Evolutionary conservation across 2,329 filamentous ascomycete species (phyloP), one percentile per base, ranked within the genome.

Genomic region (Xylariaceae sp.): DNA sequence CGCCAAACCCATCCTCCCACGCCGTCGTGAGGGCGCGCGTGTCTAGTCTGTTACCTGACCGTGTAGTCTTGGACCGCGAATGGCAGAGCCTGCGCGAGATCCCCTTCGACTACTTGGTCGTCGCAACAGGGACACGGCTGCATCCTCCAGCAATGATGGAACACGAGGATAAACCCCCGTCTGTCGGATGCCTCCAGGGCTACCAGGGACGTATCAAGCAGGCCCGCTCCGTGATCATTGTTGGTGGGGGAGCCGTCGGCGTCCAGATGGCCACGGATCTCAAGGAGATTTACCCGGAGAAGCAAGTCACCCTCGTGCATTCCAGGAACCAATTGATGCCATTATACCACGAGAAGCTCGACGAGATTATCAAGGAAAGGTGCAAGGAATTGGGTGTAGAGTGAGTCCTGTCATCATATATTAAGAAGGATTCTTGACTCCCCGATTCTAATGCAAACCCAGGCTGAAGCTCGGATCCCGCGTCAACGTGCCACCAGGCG

Each of bases 251-350:
- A 3, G 77, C 80, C 3, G 79, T 81, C 0, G 79, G 80, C 1
- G 76, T 81, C 14, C 76, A 82, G 62, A 72, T 81, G 65, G 79
- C 79, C 1, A 74, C 76, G 7, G 80, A 83, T 62, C 73, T 78
- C 32, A 81, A 79, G 61, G 72, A 75, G 37, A 61, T 74, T 1
- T 80, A 77, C 60, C 78, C 78, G 0, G 70, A 74, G 2, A 82
- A 82, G 52, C 66, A 71, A 6, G 73, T 82, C 16, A 76, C 74
- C 0, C 65, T 83, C 1, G 66, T 82, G 1, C 79, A 81, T 65
- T 82, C 80, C 2, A 66, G 79, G 3, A 57, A 68, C 1, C 67
- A 67, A 14, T 55, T 83, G n/a, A 73, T 83, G 72, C 71, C 71
- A 2, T 65, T 69, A 0, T 82, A 79, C 55, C 75, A 79, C 40